These are phyloP conservation scores for Candolleomyces eurysporus DNA, from an alignment of 768 basidiomycete genomes.

Conservation along the genomic window DNA sequence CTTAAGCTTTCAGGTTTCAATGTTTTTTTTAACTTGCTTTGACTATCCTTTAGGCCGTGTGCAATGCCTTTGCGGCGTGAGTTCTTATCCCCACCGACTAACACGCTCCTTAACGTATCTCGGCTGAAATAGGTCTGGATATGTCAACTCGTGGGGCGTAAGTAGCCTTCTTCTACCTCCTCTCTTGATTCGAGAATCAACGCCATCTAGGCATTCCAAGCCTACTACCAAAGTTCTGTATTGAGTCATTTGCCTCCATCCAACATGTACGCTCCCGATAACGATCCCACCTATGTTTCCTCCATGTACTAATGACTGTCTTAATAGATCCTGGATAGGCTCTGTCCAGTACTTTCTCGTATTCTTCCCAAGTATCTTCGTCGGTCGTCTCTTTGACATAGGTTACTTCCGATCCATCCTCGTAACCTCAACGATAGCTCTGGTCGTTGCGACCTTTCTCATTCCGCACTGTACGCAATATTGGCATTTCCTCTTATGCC, in stretches of 20 bases:
- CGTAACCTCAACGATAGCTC: conserved; percentile 42
- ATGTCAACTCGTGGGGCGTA: conserved; percentile 75
- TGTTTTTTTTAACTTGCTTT: neutral
- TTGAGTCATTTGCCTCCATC: conserved; percentile 53
- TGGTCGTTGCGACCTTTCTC: conserved; percentile 61
- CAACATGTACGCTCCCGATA: conserved; percentile 44
- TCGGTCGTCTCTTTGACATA: conserved; percentile 71
- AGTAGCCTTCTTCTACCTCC: conserved; percentile 20
- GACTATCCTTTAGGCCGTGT: conserved; percentile 35
- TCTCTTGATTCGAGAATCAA: neutral
- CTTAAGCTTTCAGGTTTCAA: too few species aligned
- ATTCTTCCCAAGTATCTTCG: conserved; percentile 60
- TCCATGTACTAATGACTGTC: neutral
- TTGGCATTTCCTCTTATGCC: conserved; percentile 79
- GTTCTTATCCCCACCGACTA: conserved; percentile 9
- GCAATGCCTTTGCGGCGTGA: conserved; percentile 45
- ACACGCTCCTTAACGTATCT: conserved; percentile 8
- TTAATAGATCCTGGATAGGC: conserved; percentile 70
- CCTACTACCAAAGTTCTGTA: conserved; percentile 58
- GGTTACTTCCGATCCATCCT: conserved; percentile 61
- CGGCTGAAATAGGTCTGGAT: conserved; percentile 49
- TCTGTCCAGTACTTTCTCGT: conserved; percentile 70
- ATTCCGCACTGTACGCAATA: conserved; percentile 67
- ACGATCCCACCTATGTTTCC: neutral
- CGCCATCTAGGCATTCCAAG: conserved; percentile 60